Base-by-base conservation (phyloP, 495 filamentous ascomycete genomes). In the Trypethelium eluteriae region DNA sequence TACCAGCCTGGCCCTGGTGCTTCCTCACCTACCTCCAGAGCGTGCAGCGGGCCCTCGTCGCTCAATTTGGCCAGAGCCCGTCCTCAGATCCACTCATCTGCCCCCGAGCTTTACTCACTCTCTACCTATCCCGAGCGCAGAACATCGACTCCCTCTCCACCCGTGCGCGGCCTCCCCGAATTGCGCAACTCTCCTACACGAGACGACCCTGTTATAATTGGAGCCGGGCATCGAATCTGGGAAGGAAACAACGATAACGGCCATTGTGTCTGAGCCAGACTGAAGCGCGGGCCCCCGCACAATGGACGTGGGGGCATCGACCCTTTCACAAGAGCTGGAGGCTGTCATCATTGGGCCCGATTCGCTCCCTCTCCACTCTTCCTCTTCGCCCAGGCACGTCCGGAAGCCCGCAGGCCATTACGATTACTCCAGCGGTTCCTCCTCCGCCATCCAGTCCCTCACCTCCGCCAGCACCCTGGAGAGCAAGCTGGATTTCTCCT, bases 401-500 rank as follows among this genome's bases (percentile, higher is more conserved):
- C 69, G 67, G 34, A 66, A 64, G 57, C 72, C 74, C 41, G 67
- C 74, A 44, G 70, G 65, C 39, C 65, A 64, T 69, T 69, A 72
- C 70, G 64, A 73, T 68, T 50, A 66, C 69, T 70, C 70, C 36
- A 75, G 73, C 41, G 71, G 68, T 56, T 65, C 67, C 67, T 74
- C 70, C 14, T 76, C 77, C 4, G 65, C 75, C 14, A 68, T 74
- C 39, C 75, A 74, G 59, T 74, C 73, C 53, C 68, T 73, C 63
- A 74, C 73, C 14, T 74, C 70, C 14, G 70, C 73, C 39, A 70
- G 71, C 74, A 76, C 75, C 11, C 67, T 71, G 41, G 74, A 76
- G 69, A 73, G 64, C 81, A 83, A 78, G 62, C 80, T 84, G 80
- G 83, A 89, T 75, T 74, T 82, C 64, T 78, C 85, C 68, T 72